Conservation (phyloP, 2,329 filamentous ascomycete genomes). For the Stagonosporopsis cucurbitacearum region DNA sequence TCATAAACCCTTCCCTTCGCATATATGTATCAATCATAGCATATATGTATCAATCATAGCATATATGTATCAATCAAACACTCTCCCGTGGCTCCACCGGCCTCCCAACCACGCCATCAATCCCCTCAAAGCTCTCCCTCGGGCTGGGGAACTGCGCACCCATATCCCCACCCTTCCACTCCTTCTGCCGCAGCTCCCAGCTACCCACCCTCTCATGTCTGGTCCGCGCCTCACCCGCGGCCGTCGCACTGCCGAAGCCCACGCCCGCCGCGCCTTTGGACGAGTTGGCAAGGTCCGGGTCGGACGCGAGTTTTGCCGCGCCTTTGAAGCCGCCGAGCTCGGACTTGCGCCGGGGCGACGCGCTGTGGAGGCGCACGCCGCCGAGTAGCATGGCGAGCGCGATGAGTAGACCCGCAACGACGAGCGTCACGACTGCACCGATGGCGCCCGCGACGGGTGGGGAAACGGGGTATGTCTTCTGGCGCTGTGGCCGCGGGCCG, state of each 20-base stretch:
- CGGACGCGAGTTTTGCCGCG: constrained; percentile 59
- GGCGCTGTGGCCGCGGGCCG: neutral
- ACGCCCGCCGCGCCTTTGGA: constrained; percentile 51
- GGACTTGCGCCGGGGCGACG: constrained; percentile 4
- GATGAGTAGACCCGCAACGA: constrained; percentile 52
- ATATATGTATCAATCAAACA: constrained; percentile 47
- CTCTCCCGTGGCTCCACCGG: constrained; percentile 57
- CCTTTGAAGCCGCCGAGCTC: constrained; percentile 63
- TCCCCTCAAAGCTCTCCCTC: constrained; percentile 55
- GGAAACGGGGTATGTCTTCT: constrained; percentile 29
- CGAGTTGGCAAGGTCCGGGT: constrained; percentile 58
- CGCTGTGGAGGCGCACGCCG: constrained; percentile 55
- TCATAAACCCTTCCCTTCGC: neutral
- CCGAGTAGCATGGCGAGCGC: constrained; percentile 53
- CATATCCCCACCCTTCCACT: constrained; percentile 24
- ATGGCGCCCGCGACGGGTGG: constrained; percentile 62
- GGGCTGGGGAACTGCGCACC: constrained; percentile 33
- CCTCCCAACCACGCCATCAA: constrained; percentile 49
- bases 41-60: neutral
- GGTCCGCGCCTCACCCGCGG: neutral
- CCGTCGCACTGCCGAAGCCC: constrained; percentile 25
- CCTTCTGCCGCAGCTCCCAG: constrained; percentile 60
- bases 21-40: neutral
- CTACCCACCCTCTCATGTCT: constrained; percentile 62
- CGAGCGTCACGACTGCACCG: constrained; percentile 61